Percentiles rank a stretch among this genome's conserved stretches.
These are phyloP conservation scores for Parathielavia hyrcaniae DNA, from an alignment of 495 filamentous ascomycete species.

Conservation along the genomic window DNA sequence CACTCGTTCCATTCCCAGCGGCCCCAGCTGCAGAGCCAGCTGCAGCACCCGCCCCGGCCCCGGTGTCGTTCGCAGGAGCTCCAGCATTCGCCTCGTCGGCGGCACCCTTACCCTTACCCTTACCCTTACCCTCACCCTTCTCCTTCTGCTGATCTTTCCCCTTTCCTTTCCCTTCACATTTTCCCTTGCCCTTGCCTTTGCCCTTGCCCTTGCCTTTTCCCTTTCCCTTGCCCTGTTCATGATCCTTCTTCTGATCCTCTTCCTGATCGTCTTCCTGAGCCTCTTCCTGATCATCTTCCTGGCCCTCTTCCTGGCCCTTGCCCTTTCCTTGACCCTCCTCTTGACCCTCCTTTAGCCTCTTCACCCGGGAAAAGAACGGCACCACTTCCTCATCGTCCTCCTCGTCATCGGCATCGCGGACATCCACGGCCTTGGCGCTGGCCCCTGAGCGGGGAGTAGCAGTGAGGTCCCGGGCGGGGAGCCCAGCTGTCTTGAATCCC, in stretches of 20 bases:
- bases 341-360: no score
- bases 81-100: not conserved
- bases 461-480: not conserved
- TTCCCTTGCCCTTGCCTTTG: conserved; percentile 3
- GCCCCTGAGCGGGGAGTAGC: not conserved
- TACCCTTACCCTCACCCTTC: conserved; percentile 5
- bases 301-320: no score
- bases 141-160: not conserved
- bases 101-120: not conserved
- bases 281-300: no score
- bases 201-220: conserved; percentile 1
- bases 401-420: not conserved
- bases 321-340: not conserved
- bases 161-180: no score
- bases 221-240: no score
- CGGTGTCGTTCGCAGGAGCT: not conserved
- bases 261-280: no score
- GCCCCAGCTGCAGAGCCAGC: not conserved
- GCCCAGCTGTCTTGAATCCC: not conserved
- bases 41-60: no score
- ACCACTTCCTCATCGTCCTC: not conserved
- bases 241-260: no score
- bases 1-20: no score
- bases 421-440: not conserved
- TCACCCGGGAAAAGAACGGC: not conserved